Percentiles rank a stretch among this genome's conserved stretches.
phyloP scores from a whole-genome alignment of 345 rosid species.

The Eucalyptus rudis region DNA sequence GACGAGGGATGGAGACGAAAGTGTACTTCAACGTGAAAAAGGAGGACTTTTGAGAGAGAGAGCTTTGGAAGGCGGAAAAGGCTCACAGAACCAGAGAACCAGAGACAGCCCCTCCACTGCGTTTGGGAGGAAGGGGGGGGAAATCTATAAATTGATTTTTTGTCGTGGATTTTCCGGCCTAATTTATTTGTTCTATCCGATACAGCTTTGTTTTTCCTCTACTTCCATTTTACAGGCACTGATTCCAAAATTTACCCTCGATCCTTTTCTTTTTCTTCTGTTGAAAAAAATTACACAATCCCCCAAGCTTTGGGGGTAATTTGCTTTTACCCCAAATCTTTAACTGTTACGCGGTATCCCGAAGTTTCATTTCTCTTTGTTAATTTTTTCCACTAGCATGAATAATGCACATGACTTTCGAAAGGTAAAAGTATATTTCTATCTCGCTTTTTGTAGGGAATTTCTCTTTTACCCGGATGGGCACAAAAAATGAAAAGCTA shows the following conservation, averaged over 20 bases:
- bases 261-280: background rate
- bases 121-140: background rate
- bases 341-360: background rate
- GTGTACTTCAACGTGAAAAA: background rate
- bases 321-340: background rate
- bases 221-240: background rate
- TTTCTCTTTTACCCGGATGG: background rate
- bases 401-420: background rate
- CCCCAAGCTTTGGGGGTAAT: background rate
- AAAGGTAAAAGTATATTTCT: background rate
- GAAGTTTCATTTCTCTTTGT: background rate
- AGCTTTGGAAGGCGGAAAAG: background rate
- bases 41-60: background rate
- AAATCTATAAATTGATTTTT: background rate
- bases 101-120: background rate
- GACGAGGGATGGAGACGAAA: background rate
- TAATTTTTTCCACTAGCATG: too few relatives aligned
- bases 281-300: background rate
- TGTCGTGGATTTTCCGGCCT: background rate
- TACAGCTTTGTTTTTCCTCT: background rate
- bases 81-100: background rate
- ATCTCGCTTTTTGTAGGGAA: background rate
- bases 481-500: background rate
- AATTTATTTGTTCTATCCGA: background rate
- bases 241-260: background rate